Percentiles rank a stretch among this genome's conserved stretches.
Conservation (phyloP, 495 filamentous ascomycete species). For the Penicillium coffeae region DNA sequence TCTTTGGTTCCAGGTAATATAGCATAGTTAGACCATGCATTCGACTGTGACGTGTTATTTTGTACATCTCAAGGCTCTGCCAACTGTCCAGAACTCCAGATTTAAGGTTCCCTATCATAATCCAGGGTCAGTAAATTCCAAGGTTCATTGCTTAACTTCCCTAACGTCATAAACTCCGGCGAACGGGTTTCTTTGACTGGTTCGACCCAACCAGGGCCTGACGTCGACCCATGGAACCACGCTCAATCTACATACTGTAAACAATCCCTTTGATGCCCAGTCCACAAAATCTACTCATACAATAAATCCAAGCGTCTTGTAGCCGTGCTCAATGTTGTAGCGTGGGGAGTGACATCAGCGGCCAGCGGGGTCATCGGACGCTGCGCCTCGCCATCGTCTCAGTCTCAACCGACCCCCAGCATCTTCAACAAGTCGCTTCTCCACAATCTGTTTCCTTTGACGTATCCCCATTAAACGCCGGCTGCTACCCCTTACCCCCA, state of each 20-base stretch:
- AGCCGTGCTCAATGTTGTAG: neutral
- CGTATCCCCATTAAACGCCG: neutral
- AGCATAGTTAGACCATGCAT: too few relatives aligned
- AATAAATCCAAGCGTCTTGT: neutral
- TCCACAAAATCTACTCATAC: neutral
- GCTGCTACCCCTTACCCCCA: neutral
- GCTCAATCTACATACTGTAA: neutral
- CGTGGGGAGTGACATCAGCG: slow-evolving; percentile 6
- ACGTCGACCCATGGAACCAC: neutral
- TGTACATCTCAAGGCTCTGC: too few relatives aligned
- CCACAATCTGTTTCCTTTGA: neutral
- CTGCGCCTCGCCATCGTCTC: neutral
- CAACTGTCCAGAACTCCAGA: too few relatives aligned
- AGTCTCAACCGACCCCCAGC: neutral
- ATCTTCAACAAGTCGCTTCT: neutral
- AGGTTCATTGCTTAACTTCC: too few relatives aligned
- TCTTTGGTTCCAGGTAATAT: too few relatives aligned
- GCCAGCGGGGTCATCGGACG: slow-evolving; percentile 3
- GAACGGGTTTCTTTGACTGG: neutral
- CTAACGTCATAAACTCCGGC: neutral
- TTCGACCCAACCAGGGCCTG: neutral
- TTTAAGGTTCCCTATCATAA: too few relatives aligned
- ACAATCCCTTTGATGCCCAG: neutral
- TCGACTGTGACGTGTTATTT: too few relatives aligned
- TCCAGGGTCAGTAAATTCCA: too few relatives aligned